These are phyloP conservation scores for Nemania serpens DNA, from an alignment of 2,329 filamentous ascomycete genomes.

Conservation along the genomic window DNA sequence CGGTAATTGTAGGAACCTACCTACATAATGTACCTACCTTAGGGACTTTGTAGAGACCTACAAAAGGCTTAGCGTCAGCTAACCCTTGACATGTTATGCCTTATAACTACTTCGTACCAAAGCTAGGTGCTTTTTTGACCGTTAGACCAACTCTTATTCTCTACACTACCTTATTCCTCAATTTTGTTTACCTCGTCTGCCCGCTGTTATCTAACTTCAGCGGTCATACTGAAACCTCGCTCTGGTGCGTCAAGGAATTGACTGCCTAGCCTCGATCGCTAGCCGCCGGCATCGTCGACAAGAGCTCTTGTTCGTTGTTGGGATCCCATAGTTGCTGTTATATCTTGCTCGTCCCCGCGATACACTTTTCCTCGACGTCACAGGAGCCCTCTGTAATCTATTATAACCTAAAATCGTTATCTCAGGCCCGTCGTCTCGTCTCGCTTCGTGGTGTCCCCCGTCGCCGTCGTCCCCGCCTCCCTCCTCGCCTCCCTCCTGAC, in stretches of 20 bases:
- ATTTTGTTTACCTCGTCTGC: background rate
- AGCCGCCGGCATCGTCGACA: constrained; percentile 2
- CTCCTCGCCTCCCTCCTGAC: background rate
- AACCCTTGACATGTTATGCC: background rate
- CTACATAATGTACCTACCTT: too few species aligned
- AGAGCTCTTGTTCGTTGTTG: background rate
- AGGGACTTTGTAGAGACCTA: too few species aligned
- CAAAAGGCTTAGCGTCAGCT: background rate
- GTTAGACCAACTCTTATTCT: background rate
- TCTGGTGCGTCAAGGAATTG: background rate
- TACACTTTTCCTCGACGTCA: constrained; percentile 14
- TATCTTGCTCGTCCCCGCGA: background rate
- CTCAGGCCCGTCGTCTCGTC: background rate
- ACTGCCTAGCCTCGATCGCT: background rate
- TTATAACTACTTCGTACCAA: background rate
- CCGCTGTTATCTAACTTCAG: background rate
- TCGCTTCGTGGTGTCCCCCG: background rate
- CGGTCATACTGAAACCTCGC: background rate
- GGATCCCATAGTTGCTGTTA: background rate
- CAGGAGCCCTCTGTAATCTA: constrained; percentile 4
- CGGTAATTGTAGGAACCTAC: too few species aligned
- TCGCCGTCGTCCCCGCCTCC: too few species aligned
- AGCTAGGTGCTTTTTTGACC: too few species aligned
- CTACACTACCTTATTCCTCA: background rate
- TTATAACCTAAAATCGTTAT: background rate